Conservation (phyloP, 768 basidiomycete species). For the Rhodotorula graminis region DNA sequence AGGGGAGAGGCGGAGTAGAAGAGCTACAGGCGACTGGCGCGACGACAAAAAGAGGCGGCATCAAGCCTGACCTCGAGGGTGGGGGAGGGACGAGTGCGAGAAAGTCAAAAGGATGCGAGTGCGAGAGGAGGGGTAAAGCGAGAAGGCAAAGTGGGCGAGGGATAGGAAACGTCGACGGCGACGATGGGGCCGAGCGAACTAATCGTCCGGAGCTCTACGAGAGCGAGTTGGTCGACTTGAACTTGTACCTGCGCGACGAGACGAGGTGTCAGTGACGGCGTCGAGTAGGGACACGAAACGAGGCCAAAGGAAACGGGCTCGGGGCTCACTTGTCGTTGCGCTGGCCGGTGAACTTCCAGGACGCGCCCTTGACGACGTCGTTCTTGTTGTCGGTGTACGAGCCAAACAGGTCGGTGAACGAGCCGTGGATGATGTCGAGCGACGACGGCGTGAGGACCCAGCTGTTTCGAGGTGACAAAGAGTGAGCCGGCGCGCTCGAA, state of each 20-base stretch:
- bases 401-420: slow-evolving; percentile 21
- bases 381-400: slow-evolving; percentile 24
- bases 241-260: not conserved
- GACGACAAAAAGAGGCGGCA: not conserved
- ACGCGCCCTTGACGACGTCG: slow-evolving; percentile 8
- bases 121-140: not conserved
- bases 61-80: not conserved
- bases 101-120: not conserved
- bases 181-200: no score
- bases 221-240: slow-evolving; percentile 17
- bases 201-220: not conserved
- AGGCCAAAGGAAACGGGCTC: no score
- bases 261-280: no score
- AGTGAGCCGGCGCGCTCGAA: not conserved
- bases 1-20: not conserved
- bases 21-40: not conserved
- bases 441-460: slow-evolving; percentile 29
- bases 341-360: slow-evolving; percentile 38
- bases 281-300: no score
- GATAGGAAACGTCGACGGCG: no score
- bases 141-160: no score
- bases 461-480: slow-evolving; percentile 24
- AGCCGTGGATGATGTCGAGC: slow-evolving; percentile 24
- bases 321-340: slow-evolving; percentile 18
- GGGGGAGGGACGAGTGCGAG: not conserved